Conservation (phyloP, 805 yeast genomes). For the Henningerozyma blattae region DNA sequence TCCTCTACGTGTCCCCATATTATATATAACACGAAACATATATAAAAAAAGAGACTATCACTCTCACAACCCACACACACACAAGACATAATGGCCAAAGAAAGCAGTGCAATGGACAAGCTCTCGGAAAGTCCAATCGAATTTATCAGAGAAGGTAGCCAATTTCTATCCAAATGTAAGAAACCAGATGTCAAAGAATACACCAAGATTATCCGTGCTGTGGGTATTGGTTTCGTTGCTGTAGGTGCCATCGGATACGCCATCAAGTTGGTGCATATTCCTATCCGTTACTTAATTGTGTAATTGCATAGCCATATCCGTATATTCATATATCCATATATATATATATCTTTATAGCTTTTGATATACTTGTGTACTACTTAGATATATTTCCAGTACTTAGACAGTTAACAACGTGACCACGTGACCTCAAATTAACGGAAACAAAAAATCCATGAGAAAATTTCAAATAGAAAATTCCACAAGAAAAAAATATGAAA, state of each 20-base stretch:
- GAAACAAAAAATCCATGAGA: too few relatives aligned
- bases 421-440: too few relatives aligned
- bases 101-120: constrained; percentile 37
- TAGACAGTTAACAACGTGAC: too few relatives aligned
- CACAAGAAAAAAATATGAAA: too few relatives aligned
- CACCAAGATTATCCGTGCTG: constrained; percentile 81
- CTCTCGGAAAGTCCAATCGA: constrained; percentile 79
- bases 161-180: constrained; percentile 82
- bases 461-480: too few relatives aligned
- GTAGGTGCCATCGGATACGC: constrained; percentile 97
- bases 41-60: too few relatives aligned
- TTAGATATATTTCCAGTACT: too few relatives aligned
- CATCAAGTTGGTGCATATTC: constrained; percentile 88
- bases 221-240: constrained; percentile 91
- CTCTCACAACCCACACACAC: too few relatives aligned
- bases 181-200: constrained; percentile 88
- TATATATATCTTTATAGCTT: neutral
- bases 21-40: too few relatives aligned
- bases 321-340: too few relatives aligned
- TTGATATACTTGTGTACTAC: too few relatives aligned
- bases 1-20: too few relatives aligned
- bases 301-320: constrained; percentile 27
- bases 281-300: constrained; percentile 91
- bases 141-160: constrained; percentile 82
- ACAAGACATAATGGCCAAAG: constrained; percentile 14